Evolutionary conservation across 805 yeast species (phyloP), one percentile per base, ranked within the genome.

Genomic region (Yarrowia yakushimensis): DNA sequence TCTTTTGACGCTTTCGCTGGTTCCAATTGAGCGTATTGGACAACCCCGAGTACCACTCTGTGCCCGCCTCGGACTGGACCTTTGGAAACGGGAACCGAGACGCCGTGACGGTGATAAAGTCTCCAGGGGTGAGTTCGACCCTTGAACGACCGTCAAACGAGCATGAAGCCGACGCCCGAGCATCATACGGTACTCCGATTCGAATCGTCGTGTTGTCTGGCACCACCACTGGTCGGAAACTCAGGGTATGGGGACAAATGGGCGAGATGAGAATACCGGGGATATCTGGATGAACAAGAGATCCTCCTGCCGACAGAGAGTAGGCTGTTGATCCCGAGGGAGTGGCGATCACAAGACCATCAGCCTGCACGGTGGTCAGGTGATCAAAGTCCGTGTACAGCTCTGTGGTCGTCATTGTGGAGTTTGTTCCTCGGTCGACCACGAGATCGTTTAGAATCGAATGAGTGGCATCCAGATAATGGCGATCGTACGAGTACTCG

Each of bases 1-100:
- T 86, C 69, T 89, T 90, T 71, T 93, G 97, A 63, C 85, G 85
- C 70, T 90, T 94, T 67, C 97, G 81, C 27, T 83, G 90, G 72
- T 93, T 93, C 99, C 99, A 94, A 71, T 93, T 90, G 71, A 94
- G 76, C 28, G 96, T 90, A 57, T 96, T 80, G 86, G 68, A 96
- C 78, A 72, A 93, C 82, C 48, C 90, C 91, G 70, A 90, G 81
- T 72, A 91, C 96, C 73, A 94, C 80, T 76, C 88, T 65, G 70
- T 59, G 5, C 87, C 82, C 63, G 84, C 80, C 12, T 52, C 59
- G 2, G 34, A 25, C 22, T 87, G 82, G 1, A 94, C 94, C 0
- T 97, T 91, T 5, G 99, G 99, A 78, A 94, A 94, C 22, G 97
- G 96, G 75, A 82, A 93, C 28, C 91, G 89, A 48, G 94, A 85